A percentile compares a stretch with the other conserved stretches of the same genome.
phyloP scores from a whole-genome alignment of 176 grass and related monocot genomes.

The Zoysia pacifica region DNA sequence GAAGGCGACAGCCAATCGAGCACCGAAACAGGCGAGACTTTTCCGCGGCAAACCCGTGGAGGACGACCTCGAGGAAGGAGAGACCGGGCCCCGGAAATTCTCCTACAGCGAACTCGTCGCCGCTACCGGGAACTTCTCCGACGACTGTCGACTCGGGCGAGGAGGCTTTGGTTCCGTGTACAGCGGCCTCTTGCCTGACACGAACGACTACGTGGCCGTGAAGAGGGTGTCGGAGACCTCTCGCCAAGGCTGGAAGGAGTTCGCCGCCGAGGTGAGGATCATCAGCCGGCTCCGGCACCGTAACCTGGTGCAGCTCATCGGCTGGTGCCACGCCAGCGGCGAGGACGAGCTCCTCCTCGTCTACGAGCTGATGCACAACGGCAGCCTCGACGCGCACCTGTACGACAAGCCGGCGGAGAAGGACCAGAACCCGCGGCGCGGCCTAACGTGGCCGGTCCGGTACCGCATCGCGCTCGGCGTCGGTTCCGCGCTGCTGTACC shows the following conservation, averaged over 20 bases:
- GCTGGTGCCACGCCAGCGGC: constrained; percentile 64
- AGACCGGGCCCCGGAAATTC: not conserved
- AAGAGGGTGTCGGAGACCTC: constrained; percentile 30
- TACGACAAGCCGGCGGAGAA: too few species aligned
- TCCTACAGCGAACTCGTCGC: not conserved
- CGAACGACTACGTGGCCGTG: not conserved
- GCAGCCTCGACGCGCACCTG: constrained; percentile 51
- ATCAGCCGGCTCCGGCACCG: constrained; percentile 63
- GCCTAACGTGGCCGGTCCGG: constrained; percentile 40
- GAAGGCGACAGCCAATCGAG: not conserved
- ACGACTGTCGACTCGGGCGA: not conserved
- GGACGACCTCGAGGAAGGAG: not conserved
- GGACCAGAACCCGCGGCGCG: too few species aligned
- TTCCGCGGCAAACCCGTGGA: not conserved
- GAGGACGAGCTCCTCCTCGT: constrained; percentile 58
- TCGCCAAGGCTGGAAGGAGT: constrained; percentile 60
- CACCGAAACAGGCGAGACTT: not conserved
- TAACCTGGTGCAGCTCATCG: constrained; percentile 63
- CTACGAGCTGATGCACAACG: constrained; percentile 53
- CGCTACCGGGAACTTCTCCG: constrained; percentile 10
- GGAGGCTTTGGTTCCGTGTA: constrained; percentile 37
- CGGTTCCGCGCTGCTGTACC: constrained; percentile 6
- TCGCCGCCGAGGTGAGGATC: constrained; percentile 51
- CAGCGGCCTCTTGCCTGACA: not conserved
- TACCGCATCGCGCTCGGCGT: constrained; percentile 21